phyloP scores from a whole-genome alignment of 108 stramenopile species.

The Cyclotella cryptica region DNA sequence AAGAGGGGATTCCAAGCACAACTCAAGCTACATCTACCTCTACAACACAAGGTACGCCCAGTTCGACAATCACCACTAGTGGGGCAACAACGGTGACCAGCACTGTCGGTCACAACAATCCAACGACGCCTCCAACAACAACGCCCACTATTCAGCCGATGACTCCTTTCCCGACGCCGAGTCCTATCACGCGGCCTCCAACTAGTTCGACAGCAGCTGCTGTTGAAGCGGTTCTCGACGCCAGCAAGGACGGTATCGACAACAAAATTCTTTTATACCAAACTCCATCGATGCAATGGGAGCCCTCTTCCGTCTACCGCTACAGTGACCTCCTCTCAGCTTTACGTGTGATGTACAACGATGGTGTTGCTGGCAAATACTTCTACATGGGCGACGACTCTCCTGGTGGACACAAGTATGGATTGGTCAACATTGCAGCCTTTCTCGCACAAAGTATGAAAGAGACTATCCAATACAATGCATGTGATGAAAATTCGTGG shows the following conservation, averaged over 20 bases:
- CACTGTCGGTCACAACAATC: neutral
- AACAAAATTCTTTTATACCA: slow-evolving; percentile 46
- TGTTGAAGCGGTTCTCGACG: slow-evolving; percentile 45
- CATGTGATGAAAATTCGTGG: slow-evolving; percentile 57
- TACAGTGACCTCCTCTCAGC: slow-evolving; percentile 37
- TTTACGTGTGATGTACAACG: slow-evolving; percentile 43
- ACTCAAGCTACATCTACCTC: neutral
- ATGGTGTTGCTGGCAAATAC: slow-evolving; percentile 43
- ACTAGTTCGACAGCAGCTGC: slow-evolving; percentile 20
- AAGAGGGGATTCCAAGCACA: slow-evolving; percentile 7
- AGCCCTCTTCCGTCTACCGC: slow-evolving; percentile 46
- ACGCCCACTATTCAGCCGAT: slow-evolving; percentile 11
- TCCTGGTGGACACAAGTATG: slow-evolving; percentile 37
- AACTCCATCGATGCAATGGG: slow-evolving; percentile 40
- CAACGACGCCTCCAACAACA: slow-evolving; percentile 5
- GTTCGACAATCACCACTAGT: neutral
- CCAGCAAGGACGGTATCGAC: slow-evolving; percentile 34
- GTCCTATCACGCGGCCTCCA: slow-evolving; percentile 15
- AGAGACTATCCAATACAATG: slow-evolving; percentile 66
- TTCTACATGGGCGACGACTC: slow-evolving; percentile 49
- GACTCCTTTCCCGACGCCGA: slow-evolving; percentile 22
- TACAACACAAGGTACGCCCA: neutral
- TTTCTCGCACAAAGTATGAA: slow-evolving; percentile 65
- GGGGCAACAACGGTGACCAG: slow-evolving; percentile 1
- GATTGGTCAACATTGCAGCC: slow-evolving; percentile 55